Conservation (phyloP, 139 green algal genomes). For the Chlamydomonas sp. region DNA sequence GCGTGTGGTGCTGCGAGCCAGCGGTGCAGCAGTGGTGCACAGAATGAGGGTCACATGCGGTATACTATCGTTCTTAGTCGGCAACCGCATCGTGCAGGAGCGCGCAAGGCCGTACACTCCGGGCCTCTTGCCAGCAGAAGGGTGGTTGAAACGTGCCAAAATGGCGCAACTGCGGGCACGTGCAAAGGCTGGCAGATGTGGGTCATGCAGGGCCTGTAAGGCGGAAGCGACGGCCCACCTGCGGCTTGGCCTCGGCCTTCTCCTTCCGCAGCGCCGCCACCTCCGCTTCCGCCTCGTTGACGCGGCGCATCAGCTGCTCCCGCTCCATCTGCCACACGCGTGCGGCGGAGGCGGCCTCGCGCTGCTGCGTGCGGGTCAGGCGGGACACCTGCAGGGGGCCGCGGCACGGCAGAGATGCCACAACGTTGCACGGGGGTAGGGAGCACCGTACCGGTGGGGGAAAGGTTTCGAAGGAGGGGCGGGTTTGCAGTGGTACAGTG, state of each 20-base stretch:
- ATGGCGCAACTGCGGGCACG: no score
- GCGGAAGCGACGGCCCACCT: no score
- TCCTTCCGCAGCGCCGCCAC: background rate
- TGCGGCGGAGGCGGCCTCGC: background rate
- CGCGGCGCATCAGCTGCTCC: background rate
- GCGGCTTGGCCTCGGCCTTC: background rate
- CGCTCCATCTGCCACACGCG: background rate
- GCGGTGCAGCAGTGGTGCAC: no score
- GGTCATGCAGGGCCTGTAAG: no score
- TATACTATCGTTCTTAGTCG: no score
- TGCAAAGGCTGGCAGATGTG: no score
- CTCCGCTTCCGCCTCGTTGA: background rate
- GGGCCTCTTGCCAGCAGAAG: no score
- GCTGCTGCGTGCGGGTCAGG: conserved; percentile 9
- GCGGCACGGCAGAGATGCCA: background rate
- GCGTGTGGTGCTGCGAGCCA: no score
- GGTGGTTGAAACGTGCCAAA: no score
- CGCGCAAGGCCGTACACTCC: no score
- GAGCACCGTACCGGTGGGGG: background rate
- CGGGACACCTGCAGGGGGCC: conserved; percentile 5
- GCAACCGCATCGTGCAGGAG: no score
- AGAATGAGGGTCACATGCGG: no score
- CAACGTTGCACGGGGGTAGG: background rate
- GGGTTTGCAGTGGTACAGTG: background rate
- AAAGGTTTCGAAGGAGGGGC: background rate